Base-by-base conservation (phyloP, 2,329 filamentous ascomycete species). In the Pseudofabraea citricarpa region DNA sequence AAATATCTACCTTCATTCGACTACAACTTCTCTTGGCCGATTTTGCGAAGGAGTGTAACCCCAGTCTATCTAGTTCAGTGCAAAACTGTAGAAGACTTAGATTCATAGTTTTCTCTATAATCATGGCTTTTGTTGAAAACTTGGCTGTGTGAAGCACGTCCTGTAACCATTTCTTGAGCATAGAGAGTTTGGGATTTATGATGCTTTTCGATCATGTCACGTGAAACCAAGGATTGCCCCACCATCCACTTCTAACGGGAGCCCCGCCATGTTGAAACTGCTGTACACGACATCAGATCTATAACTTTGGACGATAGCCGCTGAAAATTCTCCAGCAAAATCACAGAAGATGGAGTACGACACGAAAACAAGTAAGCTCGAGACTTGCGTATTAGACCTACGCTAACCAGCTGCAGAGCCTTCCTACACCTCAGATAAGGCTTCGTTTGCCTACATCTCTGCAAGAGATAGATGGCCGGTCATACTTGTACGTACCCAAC, bases 401-500 rank as follows among this genome's bases (percentile, higher is more conserved):
- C 27, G 21, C 36, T 48, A 43, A 49, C 38, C 19, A 33, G 21
- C 6, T 13, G 19, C 57, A 94, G 87, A 84, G 36, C 81, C 80
- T 48, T 94, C 85, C 64, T 75, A 74, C 55, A 97, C 90, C 27
- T 81, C 77, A 56, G 90, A 97, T 70, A 79, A 79, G 58, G 86
- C 75, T 32, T 96, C 90, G 37, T 97, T 97, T 63, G 93, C 87
- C 41, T 89, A 83, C 65, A 74, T 83, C 47, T 95, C 93, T 7
- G 91, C 88, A 24, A 77, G 85, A 58, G 84, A 90, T 54, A 77
- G 93, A 64, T 98, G 91, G 93, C 93, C 93, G 13, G 75, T 95
- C 44, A 98, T 98, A 61, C 70, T 98, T 56, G 89, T 94, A 57
- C 63, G 44, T 1, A 13, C 21, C 10, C 15, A 18, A 2, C 6